A percentile compares a stretch with the other conserved stretches of the same genome.
These are phyloP conservation scores for Cadophora luteo-olivacea DNA, from an alignment of 2,329 filamentous ascomycete genomes.

Conservation along the genomic window DNA sequence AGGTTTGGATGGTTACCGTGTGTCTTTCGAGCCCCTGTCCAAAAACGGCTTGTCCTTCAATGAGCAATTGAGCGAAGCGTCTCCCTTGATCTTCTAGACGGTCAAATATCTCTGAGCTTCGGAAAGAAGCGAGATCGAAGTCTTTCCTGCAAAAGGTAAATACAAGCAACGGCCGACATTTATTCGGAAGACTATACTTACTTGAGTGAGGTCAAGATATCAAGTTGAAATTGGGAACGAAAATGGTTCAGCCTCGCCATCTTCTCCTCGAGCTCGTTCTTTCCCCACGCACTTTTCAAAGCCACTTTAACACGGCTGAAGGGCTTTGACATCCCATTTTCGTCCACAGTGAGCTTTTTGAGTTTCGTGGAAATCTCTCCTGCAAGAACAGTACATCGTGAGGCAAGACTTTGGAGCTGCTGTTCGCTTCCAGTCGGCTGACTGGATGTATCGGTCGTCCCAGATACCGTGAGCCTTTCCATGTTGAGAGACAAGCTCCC, in stretches of 20 bases:
- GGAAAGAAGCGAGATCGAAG: neutral
- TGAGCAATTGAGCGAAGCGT: neutral
- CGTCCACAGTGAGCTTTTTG: neutral
- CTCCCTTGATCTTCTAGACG: neutral
- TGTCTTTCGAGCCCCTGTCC: neutral
- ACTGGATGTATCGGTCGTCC: no score
- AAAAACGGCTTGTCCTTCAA: neutral
- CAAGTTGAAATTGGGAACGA: neutral
- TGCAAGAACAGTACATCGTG: neutral
- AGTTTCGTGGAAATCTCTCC: neutral
- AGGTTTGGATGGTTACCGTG: neutral
- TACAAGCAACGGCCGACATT: neutral
- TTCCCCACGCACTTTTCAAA: neutral
- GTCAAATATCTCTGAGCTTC: neutral
- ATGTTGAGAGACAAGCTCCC: neutral
- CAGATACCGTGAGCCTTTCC: neutral
- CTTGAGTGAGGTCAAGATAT: neutral
- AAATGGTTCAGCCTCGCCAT: neutral
- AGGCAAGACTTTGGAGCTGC: neutral
- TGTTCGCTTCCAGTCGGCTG: neutral
- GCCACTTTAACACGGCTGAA: neutral
- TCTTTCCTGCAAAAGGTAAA: neutral
- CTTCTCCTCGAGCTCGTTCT: neutral
- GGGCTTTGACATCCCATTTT: neutral
- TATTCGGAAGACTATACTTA: neutral